Base-by-base conservation (phyloP, 2,329 filamentous ascomycete genomes). In the Cladosporium sp. region DNA sequence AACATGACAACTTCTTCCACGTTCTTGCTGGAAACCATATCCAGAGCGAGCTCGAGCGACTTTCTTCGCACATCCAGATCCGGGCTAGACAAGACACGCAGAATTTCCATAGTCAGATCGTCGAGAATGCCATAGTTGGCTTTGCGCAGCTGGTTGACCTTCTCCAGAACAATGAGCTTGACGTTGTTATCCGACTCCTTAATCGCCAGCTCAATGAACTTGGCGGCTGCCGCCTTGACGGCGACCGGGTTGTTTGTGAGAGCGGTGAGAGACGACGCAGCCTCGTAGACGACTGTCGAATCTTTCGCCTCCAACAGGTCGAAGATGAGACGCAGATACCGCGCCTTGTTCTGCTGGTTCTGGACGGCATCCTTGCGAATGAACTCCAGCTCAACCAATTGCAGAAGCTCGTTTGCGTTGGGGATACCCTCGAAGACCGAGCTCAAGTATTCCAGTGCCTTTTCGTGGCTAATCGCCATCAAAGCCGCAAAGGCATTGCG, bases 121-220 rank as follows among this genome's bases (percentile, higher is more conserved):
- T 97, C 91, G 54, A 98, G 73, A 16, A 97, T 84, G 49, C 91
- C 91, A 66, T 93, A 88, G 62, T 95, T 95, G 71, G 89, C 89
- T 68, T 86, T 84, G 62, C 91, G 82, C 57, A 96, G 72, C 64
- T 92, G 85, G 64, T 95, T 87, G 35, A 98, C 93, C 43, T 92
- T 86, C 66, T 97, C 93, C 41, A 98, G 79, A 16, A 98, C 93
- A 62, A 98, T 98, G 43, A 98, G 84, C 75, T 98, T 98, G 59
- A 98, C 93, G 67, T 98, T 98, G 77, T 98, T 98, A 70, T 98
- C 93, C 0, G 93, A 86, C 72, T 97, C 93, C 74, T 95, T 95
- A 69, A 98, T 96, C 68, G 87, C 90, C 8, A 98, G 78, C 71
- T 98, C 93, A 59, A 97, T 95, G 69, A 98, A 93, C 68, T 98